Percentiles rank a stretch among this genome's conserved stretches.
Conservation (phyloP, 768 basidiomycete genomes). For the Rhodotorula taiwanensis region DNA sequence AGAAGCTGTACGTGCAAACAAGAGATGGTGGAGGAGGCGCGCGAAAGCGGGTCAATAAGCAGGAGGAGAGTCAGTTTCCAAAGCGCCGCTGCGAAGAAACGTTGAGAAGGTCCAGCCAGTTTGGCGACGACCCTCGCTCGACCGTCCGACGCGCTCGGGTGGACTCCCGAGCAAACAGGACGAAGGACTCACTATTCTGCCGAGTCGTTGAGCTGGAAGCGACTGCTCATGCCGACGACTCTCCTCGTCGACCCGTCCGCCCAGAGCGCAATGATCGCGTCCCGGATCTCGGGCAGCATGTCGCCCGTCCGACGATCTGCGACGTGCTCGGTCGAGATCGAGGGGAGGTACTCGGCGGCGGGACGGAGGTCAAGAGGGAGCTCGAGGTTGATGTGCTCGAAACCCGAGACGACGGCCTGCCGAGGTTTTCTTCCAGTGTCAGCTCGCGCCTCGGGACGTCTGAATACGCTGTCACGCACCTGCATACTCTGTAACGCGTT, state of each 20-base stretch:
- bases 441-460: neutral
- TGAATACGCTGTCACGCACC: slow-evolving; percentile 46
- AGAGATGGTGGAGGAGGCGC: too few relatives aligned
- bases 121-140: too few relatives aligned
- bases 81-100: neutral
- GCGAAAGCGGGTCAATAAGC: too few relatives aligned
- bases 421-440: too few relatives aligned
- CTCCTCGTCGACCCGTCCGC: neutral
- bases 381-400: neutral
- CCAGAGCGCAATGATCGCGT: slow-evolving; percentile 20
- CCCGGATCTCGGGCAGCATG: neutral
- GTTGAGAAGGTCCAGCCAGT: neutral
- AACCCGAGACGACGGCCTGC: slow-evolving; percentile 29
- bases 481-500: slow-evolving; percentile 92
- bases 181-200: slow-evolving; percentile 15
- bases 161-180: too few relatives aligned
- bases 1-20: slow-evolving; percentile 35
- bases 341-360: slow-evolving; percentile 4
- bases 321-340: slow-evolving; percentile 6
- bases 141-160: too few relatives aligned
- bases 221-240: neutral
- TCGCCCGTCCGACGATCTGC: neutral
- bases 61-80: too few relatives aligned
- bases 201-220: slow-evolving; percentile 29
- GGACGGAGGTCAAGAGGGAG: neutral